These are phyloP conservation scores for Stramenopiles sp. DNA, from an alignment of 352 stramenopile genomes.

Conservation along the genomic window DNA sequence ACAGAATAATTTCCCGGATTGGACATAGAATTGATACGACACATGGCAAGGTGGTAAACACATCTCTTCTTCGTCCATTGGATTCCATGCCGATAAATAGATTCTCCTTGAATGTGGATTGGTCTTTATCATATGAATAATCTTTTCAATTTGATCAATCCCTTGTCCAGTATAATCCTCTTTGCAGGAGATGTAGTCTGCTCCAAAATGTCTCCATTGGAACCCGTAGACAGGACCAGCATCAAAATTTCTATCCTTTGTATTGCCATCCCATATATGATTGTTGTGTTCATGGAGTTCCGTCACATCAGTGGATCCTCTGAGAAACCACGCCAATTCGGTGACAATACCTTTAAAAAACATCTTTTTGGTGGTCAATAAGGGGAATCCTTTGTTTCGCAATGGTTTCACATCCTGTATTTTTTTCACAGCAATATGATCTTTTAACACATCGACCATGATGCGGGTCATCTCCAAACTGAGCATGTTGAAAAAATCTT, in stretches of 20 bases:
- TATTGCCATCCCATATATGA: constrained; percentile 99
- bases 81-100: constrained; percentile 97
- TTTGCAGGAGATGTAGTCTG: constrained; percentile 91
- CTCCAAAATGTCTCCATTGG: constrained; percentile 98
- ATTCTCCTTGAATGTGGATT: constrained; percentile 93
- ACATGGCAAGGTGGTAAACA: constrained; percentile 98
- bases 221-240: constrained; percentile 88
- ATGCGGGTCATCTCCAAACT: too few species aligned
- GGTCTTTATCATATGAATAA: constrained; percentile 89
- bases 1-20: constrained; percentile 8
- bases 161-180: constrained; percentile 90
- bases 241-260: constrained; percentile 35
- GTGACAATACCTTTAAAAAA: constrained; percentile 97
- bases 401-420: too few species aligned
- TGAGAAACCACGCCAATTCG: constrained; percentile 98
- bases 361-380: constrained; percentile 96
- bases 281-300: constrained; percentile 88
- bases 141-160: constrained; percentile 91
- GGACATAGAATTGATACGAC: constrained; percentile 86
- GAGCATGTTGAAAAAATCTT: too few species aligned
- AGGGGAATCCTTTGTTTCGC: constrained; percentile 72
- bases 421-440: too few species aligned
- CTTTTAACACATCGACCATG: too few species aligned
- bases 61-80: constrained; percentile 90
- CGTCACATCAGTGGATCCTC: constrained; percentile 85